A percentile compares a stretch with the other conserved stretches of the same genome.
These are phyloP conservation scores for Wickerhamiella cacticola DNA, from an alignment of 805 yeast genomes.

Conservation along the genomic window DNA sequence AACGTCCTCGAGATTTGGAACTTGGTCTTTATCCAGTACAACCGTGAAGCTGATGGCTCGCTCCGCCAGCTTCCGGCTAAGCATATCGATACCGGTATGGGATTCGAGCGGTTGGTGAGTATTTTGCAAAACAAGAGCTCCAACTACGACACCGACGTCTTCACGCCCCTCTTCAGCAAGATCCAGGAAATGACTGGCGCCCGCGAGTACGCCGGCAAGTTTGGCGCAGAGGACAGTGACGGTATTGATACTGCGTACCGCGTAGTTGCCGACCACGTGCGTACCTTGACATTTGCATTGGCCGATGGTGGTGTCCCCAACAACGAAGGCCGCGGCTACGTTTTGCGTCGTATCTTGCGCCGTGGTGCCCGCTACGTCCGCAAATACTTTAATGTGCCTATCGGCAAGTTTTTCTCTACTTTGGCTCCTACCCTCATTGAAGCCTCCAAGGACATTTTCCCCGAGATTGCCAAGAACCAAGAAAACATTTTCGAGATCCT, in stretches of 20 bases:
- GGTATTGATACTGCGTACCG: slow-evolving; percentile 98
- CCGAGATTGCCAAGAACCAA: slow-evolving; percentile 68
- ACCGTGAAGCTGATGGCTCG: slow-evolving; percentile 79
- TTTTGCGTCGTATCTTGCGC: slow-evolving; percentile 88
- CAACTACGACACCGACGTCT: slow-evolving; percentile 95
- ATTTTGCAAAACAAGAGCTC: slow-evolving; percentile 82
- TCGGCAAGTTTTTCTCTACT: slow-evolving; percentile 85
- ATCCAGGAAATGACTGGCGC: slow-evolving; percentile 91
- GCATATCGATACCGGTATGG: slow-evolving; percentile 98
- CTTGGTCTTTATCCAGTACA: slow-evolving; percentile 90
- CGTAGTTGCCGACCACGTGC: slow-evolving; percentile 95
- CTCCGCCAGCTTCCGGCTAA: slow-evolving; percentile 80
- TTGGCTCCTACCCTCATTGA: slow-evolving; percentile 86
- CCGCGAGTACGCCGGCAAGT: slow-evolving; percentile 81
- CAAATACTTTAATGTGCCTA: slow-evolving; percentile 90
- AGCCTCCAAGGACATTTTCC: slow-evolving; percentile 80
- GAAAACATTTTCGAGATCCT: slow-evolving; percentile 75
- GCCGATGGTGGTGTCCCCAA: slow-evolving; percentile 99
- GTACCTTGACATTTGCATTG: slow-evolving; percentile 90
- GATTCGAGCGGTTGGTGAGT: slow-evolving; percentile 94
- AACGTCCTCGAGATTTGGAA: slow-evolving; percentile 97
- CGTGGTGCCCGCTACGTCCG: slow-evolving; percentile 97
- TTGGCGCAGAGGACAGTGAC: slow-evolving; percentile 83
- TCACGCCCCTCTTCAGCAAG: slow-evolving; percentile 71
- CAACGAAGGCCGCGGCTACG: slow-evolving; percentile 98